Conservation (phyloP, 768 basidiomycete genomes). For the Amanita exitialis region DNA sequence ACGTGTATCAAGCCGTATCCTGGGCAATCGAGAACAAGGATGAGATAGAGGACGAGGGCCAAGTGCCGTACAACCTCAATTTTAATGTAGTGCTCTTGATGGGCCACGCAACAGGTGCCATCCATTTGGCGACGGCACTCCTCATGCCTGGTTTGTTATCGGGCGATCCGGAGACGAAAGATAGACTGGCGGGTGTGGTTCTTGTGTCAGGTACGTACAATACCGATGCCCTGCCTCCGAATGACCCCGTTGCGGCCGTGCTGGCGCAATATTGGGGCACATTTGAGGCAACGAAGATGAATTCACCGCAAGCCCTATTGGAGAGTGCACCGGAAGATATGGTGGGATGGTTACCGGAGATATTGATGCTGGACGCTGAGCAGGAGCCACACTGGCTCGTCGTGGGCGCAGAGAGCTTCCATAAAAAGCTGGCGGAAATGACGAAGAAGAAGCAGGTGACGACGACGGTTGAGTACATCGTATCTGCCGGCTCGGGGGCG, state of each 20-base stretch:
- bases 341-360: constrained; percentile 30
- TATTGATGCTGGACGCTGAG: constrained; percentile 41
- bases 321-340: constrained; percentile 21
- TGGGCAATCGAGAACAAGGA: constrained; percentile 36
- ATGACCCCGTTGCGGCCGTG: constrained; percentile 16
- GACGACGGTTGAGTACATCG: not conserved
- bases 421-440: constrained; percentile 24
- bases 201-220: constrained; percentile 37
- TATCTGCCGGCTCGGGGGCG: not conserved
- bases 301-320: constrained; percentile 32
- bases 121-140: constrained; percentile 35
- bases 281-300: constrained; percentile 23
- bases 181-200: constrained; percentile 33
- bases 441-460: constrained; percentile 14
- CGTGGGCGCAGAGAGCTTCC: constrained; percentile 26
- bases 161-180: constrained; percentile 13
- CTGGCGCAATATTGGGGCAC: constrained; percentile 29
- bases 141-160: constrained; percentile 26
- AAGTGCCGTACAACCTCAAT: constrained; percentile 20
- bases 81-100: constrained; percentile 33
- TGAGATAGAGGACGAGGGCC: constrained; percentile 4
- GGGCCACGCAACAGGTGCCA: constrained; percentile 56
- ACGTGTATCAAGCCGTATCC: constrained; percentile 47
- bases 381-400: constrained; percentile 39
- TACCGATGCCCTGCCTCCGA: constrained; percentile 16